These are phyloP conservation scores for Candida sithepensis DNA, from an alignment of 805 yeast genomes.

Conservation along the genomic window DNA sequence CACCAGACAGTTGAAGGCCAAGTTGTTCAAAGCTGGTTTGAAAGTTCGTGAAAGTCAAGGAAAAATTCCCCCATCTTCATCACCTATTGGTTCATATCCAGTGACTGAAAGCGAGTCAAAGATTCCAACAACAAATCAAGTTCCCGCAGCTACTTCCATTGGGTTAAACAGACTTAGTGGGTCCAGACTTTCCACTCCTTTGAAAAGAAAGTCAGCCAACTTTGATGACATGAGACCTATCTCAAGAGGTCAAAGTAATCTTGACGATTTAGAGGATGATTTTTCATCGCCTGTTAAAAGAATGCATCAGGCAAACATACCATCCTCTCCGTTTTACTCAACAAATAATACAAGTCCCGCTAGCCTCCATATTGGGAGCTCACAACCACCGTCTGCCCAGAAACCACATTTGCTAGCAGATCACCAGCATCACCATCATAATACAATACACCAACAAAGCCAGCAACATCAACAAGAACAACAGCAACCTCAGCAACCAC, in stretches of 20 bases:
- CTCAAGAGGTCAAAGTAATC: slow-evolving; percentile 4
- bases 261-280: slow-evolving; percentile 12
- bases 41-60: slow-evolving; percentile 32
- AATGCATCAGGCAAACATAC: slow-evolving; percentile 21
- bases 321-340: slow-evolving; percentile 29
- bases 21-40: slow-evolving; percentile 39
- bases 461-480: slow-evolving; percentile 7
- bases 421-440: neutral
- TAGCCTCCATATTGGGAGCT: slow-evolving; percentile 6
- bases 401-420: neutral
- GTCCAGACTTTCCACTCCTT: slow-evolving; percentile 20
- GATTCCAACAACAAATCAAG: neutral
- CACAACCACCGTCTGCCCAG: slow-evolving; percentile 17
- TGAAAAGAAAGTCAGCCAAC: slow-evolving; percentile 25
- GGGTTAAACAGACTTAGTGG: neutral
- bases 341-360: slow-evolving; percentile 18
- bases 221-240: slow-evolving; percentile 9
- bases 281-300: slow-evolving; percentile 27
- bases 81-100: slow-evolving; percentile 11
- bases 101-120: slow-evolving; percentile 10
- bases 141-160: neutral
- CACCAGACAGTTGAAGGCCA: slow-evolving; percentile 40
- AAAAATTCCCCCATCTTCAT: slow-evolving; percentile 10
- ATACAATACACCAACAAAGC: too few relatives aligned
- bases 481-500: slow-evolving; percentile 21